phyloP scores from a whole-genome alignment of 2,329 filamentous ascomycete genomes.

The Lecanicillium sp. region DNA sequence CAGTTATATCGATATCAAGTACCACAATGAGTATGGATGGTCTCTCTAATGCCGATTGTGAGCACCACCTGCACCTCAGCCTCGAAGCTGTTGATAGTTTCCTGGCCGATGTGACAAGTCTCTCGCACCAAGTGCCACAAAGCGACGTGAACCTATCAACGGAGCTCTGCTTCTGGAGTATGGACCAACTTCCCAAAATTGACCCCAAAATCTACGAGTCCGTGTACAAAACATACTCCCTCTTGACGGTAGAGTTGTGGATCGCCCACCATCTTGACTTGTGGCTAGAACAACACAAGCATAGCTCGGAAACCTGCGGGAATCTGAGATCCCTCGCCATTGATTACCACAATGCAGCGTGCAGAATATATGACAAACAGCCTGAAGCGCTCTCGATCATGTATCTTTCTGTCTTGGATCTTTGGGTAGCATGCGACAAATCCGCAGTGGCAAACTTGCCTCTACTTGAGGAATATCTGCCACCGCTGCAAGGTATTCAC shows the following conservation, averaged over 20 bases:
- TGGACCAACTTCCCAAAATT: too few species aligned
- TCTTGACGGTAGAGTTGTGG: slow-evolving; percentile 41
- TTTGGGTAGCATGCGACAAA: slow-evolving; percentile 51
- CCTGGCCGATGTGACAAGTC: too few species aligned
- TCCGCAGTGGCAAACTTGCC: slow-evolving; percentile 27
- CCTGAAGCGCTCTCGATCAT: slow-evolving; percentile 42
- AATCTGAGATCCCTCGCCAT: slow-evolving; percentile 20
- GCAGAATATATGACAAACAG: slow-evolving; percentile 23
- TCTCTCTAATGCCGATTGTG: too few species aligned
- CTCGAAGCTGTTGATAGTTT: too few species aligned
- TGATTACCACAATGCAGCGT: slow-evolving; percentile 23
- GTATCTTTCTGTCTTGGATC: slow-evolving; percentile 43
- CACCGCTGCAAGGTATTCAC: slow-evolving; percentile 27
- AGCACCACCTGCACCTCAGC: too few species aligned
- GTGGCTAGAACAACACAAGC: slow-evolving; percentile 24
- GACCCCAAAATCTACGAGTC: not conserved
- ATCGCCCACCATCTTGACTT: slow-evolving; percentile 26
- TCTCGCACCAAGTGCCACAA: too few species aligned
- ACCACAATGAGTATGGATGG: too few species aligned
- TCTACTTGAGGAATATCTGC: slow-evolving; percentile 36
- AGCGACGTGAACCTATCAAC: too few species aligned
- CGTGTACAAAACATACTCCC: slow-evolving; percentile 3
- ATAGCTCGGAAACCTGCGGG: slow-evolving; percentile 16
- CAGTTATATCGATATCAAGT: too few species aligned
- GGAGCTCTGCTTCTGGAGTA: too few species aligned